These are phyloP conservation scores for Colletotrichum melonis DNA, from an alignment of 2,329 filamentous ascomycete species.

Conservation along the genomic window DNA sequence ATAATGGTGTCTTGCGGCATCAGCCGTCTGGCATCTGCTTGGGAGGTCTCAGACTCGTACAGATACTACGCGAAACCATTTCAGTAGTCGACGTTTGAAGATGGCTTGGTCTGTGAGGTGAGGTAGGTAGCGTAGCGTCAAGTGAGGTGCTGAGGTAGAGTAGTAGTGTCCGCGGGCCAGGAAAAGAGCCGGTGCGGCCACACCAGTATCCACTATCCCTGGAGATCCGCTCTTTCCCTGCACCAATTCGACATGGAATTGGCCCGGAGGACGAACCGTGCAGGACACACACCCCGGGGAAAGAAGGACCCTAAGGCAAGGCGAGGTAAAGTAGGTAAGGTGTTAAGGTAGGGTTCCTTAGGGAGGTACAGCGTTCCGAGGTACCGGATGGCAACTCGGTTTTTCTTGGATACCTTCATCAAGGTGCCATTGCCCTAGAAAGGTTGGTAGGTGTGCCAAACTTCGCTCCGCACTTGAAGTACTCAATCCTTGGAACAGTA, in stretches of 20 bases:
- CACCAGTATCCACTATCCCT: neutral
- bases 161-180: neutral
- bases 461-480: neutral
- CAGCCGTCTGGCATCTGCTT: too few relatives aligned
- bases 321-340: neutral
- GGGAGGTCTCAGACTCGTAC: neutral
- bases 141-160: neutral
- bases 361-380: neutral
- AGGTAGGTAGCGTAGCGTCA: neutral
- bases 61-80: neutral
- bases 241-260: neutral
- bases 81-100: neutral
- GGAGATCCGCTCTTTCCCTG: slow-evolving; percentile 2
- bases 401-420: neutral
- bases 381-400: neutral
- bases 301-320: neutral
- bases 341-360: neutral
- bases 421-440: neutral
- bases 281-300: neutral
- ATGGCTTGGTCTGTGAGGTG: neutral
- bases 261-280: slow-evolving; percentile 9
- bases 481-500: neutral
- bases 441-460: neutral
- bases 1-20: neutral
- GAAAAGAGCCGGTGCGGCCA: neutral